phyloP scores from a whole-genome alignment of 768 basidiomycete genomes.

The Auricularia auricula-judae region DNA sequence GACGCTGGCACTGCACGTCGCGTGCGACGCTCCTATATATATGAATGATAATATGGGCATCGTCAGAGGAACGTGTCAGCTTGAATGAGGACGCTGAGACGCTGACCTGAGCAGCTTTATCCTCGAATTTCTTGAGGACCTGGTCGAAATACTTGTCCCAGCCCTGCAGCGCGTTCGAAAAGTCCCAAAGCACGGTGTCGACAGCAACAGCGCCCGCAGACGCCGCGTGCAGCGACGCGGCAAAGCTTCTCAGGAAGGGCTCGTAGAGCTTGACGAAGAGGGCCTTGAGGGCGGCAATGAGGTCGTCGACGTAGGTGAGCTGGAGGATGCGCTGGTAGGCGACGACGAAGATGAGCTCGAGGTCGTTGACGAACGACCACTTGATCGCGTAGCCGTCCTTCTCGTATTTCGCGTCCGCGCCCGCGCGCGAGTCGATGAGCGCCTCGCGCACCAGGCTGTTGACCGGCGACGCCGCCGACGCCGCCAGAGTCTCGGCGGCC shows the following conservation, averaged over 20 bases:
- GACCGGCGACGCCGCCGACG: constrained; percentile 68
- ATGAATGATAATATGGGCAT: background rate
- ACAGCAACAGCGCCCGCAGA: constrained; percentile 30
- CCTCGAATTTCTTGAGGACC: constrained; percentile 61
- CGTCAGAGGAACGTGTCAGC: constrained; percentile 2
- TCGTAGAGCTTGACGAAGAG: constrained; percentile 83
- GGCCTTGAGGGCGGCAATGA: constrained; percentile 67
- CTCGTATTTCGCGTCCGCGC: constrained; percentile 66
- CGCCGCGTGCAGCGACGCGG: constrained; percentile 67
- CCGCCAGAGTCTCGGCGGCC: constrained; percentile 55
- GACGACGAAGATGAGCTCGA: constrained; percentile 95
- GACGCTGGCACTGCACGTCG: constrained; percentile 8
- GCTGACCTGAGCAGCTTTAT: constrained; percentile 57
- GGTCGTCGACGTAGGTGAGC: constrained; percentile 84
- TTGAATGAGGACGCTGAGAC: background rate
- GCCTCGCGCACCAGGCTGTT: constrained; percentile 85
- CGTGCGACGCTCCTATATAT: constrained; percentile 56
- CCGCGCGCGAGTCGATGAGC: constrained; percentile 51
- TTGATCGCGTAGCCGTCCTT: constrained; percentile 89
- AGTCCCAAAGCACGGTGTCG: constrained; percentile 47
- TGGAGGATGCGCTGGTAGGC: constrained; percentile 95
- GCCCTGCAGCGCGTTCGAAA: constrained; percentile 55
- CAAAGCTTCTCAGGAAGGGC: constrained; percentile 72
- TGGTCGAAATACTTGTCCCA: constrained; percentile 80
- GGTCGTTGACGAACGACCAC: constrained; percentile 91